Conservation (phyloP, 352 stramenopile genomes). For the Phytophthora tubulina region DNA sequence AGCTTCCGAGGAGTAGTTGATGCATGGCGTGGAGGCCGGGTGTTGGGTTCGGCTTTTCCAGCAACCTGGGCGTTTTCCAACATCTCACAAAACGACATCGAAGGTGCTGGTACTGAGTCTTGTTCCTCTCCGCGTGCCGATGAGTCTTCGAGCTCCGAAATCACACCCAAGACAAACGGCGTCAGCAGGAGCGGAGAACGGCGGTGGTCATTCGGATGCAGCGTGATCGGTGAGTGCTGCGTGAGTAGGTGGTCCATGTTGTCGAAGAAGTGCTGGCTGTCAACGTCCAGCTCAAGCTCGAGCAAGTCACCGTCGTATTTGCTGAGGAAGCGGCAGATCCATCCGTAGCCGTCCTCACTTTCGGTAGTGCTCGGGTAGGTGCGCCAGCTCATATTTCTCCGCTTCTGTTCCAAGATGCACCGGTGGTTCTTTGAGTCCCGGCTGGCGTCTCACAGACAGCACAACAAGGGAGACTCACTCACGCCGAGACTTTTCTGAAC, state of each 20-base stretch:
- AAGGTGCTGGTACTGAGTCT: not conserved
- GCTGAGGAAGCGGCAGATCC: slow-evolving; percentile 40
- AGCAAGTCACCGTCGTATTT: slow-evolving; percentile 41
- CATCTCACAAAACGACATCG: slow-evolving; percentile 23
- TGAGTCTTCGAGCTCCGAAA: slow-evolving; percentile 15
- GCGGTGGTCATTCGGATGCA: not conserved
- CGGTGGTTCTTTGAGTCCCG: too few species aligned
- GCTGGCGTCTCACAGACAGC: too few species aligned
- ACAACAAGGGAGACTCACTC: too few species aligned
- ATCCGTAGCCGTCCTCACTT: slow-evolving; percentile 30
- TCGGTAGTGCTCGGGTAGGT: not conserved
- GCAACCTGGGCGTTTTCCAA: slow-evolving; percentile 25
- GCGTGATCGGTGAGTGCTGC: not conserved
- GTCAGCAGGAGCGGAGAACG: slow-evolving; percentile 17
- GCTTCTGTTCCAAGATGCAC: not conserved
- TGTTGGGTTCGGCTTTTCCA: not conserved
- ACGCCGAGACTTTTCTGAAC: too few species aligned
- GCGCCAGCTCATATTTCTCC: slow-evolving; percentile 17
- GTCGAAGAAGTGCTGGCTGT: slow-evolving; percentile 46
- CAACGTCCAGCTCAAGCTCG: slow-evolving; percentile 46
- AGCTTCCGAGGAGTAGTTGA: slow-evolving; percentile 28
- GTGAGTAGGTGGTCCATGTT: slow-evolving; percentile 28
- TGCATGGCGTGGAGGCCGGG: slow-evolving; percentile 1
- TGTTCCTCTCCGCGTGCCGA: not conserved
- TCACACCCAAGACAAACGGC: slow-evolving; percentile 23